These are phyloP conservation scores for Capsicum rhomboideum DNA, from an alignment of 257 asterid genomes.

Conservation along the genomic window DNA sequence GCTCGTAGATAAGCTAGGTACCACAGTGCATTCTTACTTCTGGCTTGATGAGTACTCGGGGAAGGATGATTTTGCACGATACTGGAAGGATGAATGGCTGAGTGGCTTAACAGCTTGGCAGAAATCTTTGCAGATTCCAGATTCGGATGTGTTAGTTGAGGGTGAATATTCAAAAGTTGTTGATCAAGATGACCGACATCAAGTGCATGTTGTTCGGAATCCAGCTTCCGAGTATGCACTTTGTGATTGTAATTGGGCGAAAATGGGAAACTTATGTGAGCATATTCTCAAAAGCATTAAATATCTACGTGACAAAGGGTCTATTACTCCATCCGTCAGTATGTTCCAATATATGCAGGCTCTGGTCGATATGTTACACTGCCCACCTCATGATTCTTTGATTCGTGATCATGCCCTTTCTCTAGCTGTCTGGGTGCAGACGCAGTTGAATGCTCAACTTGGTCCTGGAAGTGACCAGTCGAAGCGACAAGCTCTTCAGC, in stretches of 20 bases:
- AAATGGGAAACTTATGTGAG: conserved; percentile 78
- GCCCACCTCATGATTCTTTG: conserved; percentile 64
- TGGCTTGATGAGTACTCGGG: conserved; percentile 92
- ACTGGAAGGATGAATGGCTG: conserved; percentile 81
- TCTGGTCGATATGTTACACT: conserved; percentile 50
- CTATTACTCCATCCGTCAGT: conserved; percentile 42
- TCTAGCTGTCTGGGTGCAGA: conserved; percentile 63
- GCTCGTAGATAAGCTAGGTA: conserved; percentile 74
- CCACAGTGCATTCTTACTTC: conserved; percentile 81
- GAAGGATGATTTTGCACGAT: conserved; percentile 76
- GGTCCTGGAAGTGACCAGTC: conserved; percentile 20
- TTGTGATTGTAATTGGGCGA: conserved; percentile 80
- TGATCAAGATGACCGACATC: conserved; percentile 33
- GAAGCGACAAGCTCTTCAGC: conserved; percentile 22
- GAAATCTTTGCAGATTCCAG: conserved; percentile 60
- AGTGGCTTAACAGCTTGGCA: conserved; percentile 85
- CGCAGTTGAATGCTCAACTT: conserved; percentile 47
- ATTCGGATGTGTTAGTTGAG: conserved; percentile 51
- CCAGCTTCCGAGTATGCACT: conserved; percentile 85
- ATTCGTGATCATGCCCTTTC: conserved; percentile 80
- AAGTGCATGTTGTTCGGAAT: conserved; percentile 39
- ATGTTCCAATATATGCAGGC: conserved; percentile 72
- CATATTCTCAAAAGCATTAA: conserved; percentile 59
- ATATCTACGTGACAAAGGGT: conserved; percentile 50
- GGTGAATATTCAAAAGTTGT: conserved; percentile 49